Evolutionary conservation across 2,329 filamentous ascomycete genomes (phyloP), one percentile per base, ranked within the genome.

Genomic region (Teratosphaeria pseudoeucalypti): DNA sequence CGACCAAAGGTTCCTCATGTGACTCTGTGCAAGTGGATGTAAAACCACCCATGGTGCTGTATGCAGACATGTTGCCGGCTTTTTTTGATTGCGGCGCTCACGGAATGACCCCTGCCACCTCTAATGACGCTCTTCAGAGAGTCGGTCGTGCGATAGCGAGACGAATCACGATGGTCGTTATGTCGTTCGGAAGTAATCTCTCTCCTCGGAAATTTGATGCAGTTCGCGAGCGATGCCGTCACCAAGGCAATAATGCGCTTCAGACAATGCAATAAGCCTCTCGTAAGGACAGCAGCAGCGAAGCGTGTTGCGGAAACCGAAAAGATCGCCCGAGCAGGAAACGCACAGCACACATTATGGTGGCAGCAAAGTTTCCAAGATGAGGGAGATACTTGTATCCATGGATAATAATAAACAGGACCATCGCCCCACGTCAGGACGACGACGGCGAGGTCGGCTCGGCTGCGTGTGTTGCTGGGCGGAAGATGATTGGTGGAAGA

Each of bases 1-100:
- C 73, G 34, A 74, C 63, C 6, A 73, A 67, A 23, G 76, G 76
- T 66, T 79, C 78, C 64, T 79, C 78, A 61, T 75, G 66, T 58
- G 66, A 72, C 57, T 73, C 69, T 37, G 68, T 69, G 52, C 68
- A 63, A 52, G 61, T 59, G 23, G 64, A 49, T 19, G 43, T 49
- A 19, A 23, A 49, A 7, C 57, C 54, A 3, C 60, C 39, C 55
- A 61, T 57, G 11, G 57, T 61, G 32, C 54, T 53, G 54, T 58
- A 61, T 12, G 55, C 53, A 34, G 59, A 61, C 59, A 61, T 61
- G 11, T 14, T 34, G 49, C 34, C 37, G 11, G 10, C 14, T 34
- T 29, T 49, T 6, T 19, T n/a, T n/a, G 43, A 6, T 14, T 16
- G 16, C 37, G 37, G 5, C 37, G 37, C 16, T 43, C 37, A 43